A percentile compares a stretch with the other conserved stretches of the same genome.
Conservation (phyloP, 441 rosid species). For the Daphne laureola region DNA sequence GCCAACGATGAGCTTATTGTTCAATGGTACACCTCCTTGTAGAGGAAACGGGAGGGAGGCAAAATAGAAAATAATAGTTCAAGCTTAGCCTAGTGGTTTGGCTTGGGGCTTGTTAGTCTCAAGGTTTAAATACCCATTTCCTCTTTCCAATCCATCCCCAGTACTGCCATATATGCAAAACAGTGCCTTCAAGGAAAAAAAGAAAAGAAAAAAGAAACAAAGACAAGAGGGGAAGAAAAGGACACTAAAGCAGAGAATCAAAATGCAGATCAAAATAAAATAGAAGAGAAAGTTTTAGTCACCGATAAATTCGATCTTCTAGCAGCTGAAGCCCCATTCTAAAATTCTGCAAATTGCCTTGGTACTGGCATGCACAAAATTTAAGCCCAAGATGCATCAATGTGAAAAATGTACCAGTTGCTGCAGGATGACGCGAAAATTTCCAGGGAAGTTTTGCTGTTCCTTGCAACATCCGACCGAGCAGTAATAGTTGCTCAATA, state of each 20-base stretch:
- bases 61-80: no score
- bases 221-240: neutral
- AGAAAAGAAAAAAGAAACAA: neutral
- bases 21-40: no score
- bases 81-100: no score
- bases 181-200: neutral
- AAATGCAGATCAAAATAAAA: conserved; percentile 13
- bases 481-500: conserved; percentile 90
- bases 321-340: conserved; percentile 84
- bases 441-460: conserved; percentile 80
- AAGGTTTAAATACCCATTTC: no score
- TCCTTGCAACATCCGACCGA: conserved; percentile 92
- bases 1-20: no score
- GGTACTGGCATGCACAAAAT: conserved; percentile 82
- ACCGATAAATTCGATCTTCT: conserved; percentile 96
- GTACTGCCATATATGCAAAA: neutral
- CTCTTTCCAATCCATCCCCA: no score
- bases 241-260: conserved; percentile 6
- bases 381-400: conserved; percentile 96
- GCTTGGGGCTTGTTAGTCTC: no score
- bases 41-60: no score
- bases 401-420: conserved; percentile 93
- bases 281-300: conserved; percentile 14
- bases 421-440: conserved; percentile 96
- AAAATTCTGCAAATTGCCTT: conserved; percentile 80